Evolutionary conservation across 2,329 filamentous ascomycete species (phyloP), one percentile per base, ranked within the genome.

Genomic region (Neonectria punicea): DNA sequence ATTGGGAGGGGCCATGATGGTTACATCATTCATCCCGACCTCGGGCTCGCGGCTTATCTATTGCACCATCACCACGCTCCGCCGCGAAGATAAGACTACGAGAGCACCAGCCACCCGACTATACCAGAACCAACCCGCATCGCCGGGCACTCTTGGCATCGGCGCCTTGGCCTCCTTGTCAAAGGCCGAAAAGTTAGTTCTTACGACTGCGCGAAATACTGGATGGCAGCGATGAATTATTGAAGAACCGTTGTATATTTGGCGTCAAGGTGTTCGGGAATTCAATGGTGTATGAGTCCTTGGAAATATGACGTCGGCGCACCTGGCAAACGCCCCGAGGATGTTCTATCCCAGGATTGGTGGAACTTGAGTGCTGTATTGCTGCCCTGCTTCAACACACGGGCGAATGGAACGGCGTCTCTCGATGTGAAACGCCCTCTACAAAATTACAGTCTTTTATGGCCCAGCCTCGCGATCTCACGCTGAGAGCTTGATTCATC

Each of bases 231-330:
- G 61, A 62, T 59, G 49, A 47, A 57, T 58, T 55, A 41, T 34
- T 5, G 28, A 34, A 5, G n/a, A 34, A 34, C 8, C n/a, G 32
- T 20, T 51, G 54, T 59, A 61, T 62, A 57, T 57, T 67, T 70
- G 67, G 70, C 70, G 66, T 43, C 18, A 20, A 55, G 67, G 64
- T 53, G 70, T 72, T 72, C 32, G 61, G 70, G 53, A 30, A n/a
- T 60, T 25, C 39, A 36, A 49, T 61, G 50, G 34, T 54, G 41
- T 47, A 61, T 34, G 58, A 61, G 41, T 13, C 30, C 43, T 39
- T 18, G 50, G 47, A 59, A 49, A 36, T 39, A 60, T 34, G 49
- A 32, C 16, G 9, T 47, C 28, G 28, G 32, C 43, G 18, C 49
- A 18, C 25, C n/a, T 30, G 25, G n/a, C 20, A 22, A 25, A 14